Conservation (phyloP, 306 rosid genomes). For the Fragaria nilgerrensis region DNA sequence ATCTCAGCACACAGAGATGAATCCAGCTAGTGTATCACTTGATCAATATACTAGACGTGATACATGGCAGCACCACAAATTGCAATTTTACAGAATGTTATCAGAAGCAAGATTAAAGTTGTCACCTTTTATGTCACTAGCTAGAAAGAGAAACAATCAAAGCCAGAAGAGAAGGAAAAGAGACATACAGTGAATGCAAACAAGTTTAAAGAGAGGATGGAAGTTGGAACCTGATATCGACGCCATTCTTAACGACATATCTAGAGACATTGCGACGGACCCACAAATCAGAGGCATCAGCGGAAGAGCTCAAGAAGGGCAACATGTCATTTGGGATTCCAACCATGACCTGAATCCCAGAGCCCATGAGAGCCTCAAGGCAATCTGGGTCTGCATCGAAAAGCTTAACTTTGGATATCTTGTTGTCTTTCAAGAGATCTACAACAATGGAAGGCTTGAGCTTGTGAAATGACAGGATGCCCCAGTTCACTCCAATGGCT, state of each 20-base stretch:
- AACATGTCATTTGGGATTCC: constrained; percentile 91
- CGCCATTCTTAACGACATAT: constrained; percentile 70
- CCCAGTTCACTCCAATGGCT: constrained; percentile 88
- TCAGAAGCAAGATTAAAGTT: background rate
- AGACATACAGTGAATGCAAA: background rate
- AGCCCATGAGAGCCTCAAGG: constrained; percentile 59
- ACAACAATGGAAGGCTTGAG: constrained; percentile 77
- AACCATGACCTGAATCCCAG: constrained; percentile 77
- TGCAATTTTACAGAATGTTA: background rate
- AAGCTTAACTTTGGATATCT: constrained; percentile 72
- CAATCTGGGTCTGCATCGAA: constrained; percentile 74
- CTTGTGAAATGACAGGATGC: constrained; percentile 64
- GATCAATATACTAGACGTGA: background rate
- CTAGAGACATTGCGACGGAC: constrained; percentile 71
- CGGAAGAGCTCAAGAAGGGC: constrained; percentile 54
- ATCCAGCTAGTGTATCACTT: background rate
- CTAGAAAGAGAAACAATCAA: background rate
- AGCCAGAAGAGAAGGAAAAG: background rate
- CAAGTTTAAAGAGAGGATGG: background rate
- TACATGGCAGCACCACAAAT: background rate
- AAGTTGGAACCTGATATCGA: constrained; percentile 66
- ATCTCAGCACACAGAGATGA: background rate
- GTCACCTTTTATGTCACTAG: background rate
- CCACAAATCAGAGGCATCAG: constrained; percentile 71
- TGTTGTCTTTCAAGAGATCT: constrained; percentile 63